Conservation (phyloP, 805 yeast genomes). For the Yarrowia sp. region DNA sequence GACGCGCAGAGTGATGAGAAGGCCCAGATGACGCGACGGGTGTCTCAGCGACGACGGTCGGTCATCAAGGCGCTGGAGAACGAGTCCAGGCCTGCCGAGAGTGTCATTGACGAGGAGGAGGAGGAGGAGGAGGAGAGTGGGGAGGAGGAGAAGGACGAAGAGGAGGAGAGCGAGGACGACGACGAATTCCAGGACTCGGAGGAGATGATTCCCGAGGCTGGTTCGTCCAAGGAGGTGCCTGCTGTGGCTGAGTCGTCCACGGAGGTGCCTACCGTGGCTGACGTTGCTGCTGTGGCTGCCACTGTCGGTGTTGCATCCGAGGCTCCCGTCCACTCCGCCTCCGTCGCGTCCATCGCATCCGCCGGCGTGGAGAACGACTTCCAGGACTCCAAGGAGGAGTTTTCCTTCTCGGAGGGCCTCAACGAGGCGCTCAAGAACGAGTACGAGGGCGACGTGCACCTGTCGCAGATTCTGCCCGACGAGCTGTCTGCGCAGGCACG, state of each 20-base stretch:
- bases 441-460: constrained; percentile 4
- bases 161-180: neutral
- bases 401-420: constrained; percentile 1
- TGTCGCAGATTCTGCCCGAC: constrained; percentile 13
- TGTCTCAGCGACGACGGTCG: constrained; percentile 32
- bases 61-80: constrained; percentile 30
- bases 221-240: neutral
- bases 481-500: constrained; percentile 13
- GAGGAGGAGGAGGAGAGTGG: constrained; percentile 24
- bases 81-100: constrained; percentile 11
- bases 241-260: neutral
- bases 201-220: neutral
- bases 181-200: neutral
- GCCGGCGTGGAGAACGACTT: neutral
- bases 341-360: neutral
- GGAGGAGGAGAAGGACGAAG: neutral
- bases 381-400: constrained; percentile 22
- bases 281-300: neutral
- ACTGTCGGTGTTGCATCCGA: neutral
- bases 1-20: constrained; percentile 28
- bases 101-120: constrained; percentile 23
- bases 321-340: neutral
- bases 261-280: neutral
- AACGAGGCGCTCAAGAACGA: constrained; percentile 15
- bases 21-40: constrained; percentile 30